Base-by-base conservation (phyloP, 345 rosid genomes). In the Angophora floribunda region DNA sequence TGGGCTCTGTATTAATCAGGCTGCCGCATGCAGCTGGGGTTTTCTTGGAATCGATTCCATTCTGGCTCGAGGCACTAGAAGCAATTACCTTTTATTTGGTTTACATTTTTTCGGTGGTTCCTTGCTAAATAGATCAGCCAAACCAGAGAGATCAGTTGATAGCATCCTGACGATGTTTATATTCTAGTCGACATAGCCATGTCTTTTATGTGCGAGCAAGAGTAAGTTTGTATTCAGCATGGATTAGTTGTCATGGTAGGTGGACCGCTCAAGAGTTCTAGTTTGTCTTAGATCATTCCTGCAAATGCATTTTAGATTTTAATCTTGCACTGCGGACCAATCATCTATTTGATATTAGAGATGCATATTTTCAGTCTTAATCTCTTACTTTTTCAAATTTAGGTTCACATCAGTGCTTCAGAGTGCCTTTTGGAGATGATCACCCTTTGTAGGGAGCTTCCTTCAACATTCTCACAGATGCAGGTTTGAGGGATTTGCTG, bases 341-440 rank as follows among this genome's bases (percentile, higher is more conserved):
- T 75, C 19, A 75, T 19, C 5, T 44, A 41, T 19, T 19, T 75
- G 84, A 21, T 41, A 75, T 41, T 75, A 75, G 26, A 75, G 82
- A 75, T 36, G 19, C 36, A 44, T 41, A 36, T 36, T 75, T 75
- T 13, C 82, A 75, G 21, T 13, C 51, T 70, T 36, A 59, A 52
- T 53, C 44, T 47, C 50, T 51, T 36, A 52, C 87, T 41, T 10
- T 41, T 49, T 41, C 82, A 5, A 85, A 57, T 90, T 51, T 85
- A 97, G 99, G 96, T 97, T 90, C 99, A 97, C 87, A 91, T 97
- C 45, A 90, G 92, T 87, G 96, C 99, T 52, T 94, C 99, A 6
- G 97, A 95, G 89, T 95, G 98, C 92, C 96, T 96, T 88, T 61
- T 96, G 53, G 97, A 94, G 84, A 89, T 94, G 67, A 91, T 86